Evolutionary conservation across 2,329 filamentous ascomycete species (phyloP).

Genomic region (Aspergillus fumigatus): DNA sequence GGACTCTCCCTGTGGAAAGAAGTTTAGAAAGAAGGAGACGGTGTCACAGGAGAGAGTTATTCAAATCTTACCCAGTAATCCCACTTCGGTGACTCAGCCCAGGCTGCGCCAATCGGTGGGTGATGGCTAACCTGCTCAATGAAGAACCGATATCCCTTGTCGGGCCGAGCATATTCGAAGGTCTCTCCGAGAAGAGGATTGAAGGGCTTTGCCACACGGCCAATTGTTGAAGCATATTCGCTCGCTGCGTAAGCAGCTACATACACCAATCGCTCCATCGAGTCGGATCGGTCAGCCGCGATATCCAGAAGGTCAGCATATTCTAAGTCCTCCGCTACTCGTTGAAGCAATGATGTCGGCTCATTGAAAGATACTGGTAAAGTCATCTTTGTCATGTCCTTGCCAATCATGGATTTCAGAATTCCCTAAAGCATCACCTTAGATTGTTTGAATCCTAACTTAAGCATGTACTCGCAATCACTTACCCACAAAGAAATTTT

Average conservation of each 20-base stretch:
- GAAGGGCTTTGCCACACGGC: conserved; percentile 95
- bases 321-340: conserved; percentile 96
- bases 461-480: background rate
- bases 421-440: conserved; percentile 63
- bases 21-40: background rate
- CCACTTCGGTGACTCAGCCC: conserved; percentile 89
- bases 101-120: conserved; percentile 87
- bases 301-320: conserved; percentile 89
- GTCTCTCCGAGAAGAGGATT: conserved; percentile 95
- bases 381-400: conserved; percentile 99
- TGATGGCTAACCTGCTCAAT: conserved; percentile 98
- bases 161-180: conserved; percentile 90
- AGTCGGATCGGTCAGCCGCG: conserved; percentile 78
- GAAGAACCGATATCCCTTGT: conserved; percentile 98
- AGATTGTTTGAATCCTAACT: background rate
- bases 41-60: background rate
- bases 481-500: conserved; percentile 95
- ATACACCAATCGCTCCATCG: conserved; percentile 87
- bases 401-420: conserved; percentile 98
- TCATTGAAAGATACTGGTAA: conserved; percentile 98
- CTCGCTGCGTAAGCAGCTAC: conserved; percentile 94
- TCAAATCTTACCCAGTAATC: conserved; percentile 66
- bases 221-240: conserved; percentile 95
- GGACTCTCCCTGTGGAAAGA: conserved; percentile 67
- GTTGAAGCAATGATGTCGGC: conserved; percentile 89